Conservation (phyloP, 495 filamentous ascomycete species). For the Penicillium robsamsonii region DNA sequence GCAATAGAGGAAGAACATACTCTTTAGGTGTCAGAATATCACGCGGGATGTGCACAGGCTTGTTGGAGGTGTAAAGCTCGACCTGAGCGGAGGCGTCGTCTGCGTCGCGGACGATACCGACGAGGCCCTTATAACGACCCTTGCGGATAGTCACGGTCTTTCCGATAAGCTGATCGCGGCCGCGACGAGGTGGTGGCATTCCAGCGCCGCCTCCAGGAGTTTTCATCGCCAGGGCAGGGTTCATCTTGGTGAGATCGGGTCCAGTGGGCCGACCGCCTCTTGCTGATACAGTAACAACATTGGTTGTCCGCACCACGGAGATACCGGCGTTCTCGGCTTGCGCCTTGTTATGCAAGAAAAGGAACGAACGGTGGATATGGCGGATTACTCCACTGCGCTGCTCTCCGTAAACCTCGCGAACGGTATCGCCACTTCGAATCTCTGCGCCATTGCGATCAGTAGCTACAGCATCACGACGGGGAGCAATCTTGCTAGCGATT, state of each 20-base stretch:
- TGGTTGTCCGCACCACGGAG: slow-evolving; percentile 81
- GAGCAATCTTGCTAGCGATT: slow-evolving; percentile 80
- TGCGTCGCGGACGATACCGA: slow-evolving; percentile 93
- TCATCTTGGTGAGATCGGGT: slow-evolving; percentile 87
- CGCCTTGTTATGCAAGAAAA: slow-evolving; percentile 83
- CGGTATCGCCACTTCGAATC: slow-evolving; percentile 84
- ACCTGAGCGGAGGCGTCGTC: slow-evolving; percentile 81
- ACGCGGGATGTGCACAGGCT: slow-evolving; percentile 77
- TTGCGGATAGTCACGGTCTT: slow-evolving; percentile 84
- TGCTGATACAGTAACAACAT: slow-evolving; percentile 83
- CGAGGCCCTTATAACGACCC: slow-evolving; percentile 85
- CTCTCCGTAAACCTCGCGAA: slow-evolving; percentile 87
- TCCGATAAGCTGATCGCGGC: slow-evolving; percentile 81
- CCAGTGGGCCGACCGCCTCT: slow-evolving; percentile 74
- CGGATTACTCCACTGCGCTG: slow-evolving; percentile 81
- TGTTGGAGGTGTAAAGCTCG: slow-evolving; percentile 89
- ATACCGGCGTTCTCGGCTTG: slow-evolving; percentile 85
- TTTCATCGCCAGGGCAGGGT: slow-evolving; percentile 72
- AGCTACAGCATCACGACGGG: slow-evolving; percentile 77
- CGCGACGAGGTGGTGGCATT: slow-evolving; percentile 78
- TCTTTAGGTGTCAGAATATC: slow-evolving; percentile 78
- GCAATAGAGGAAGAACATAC: slow-evolving; percentile 37
- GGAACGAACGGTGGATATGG: slow-evolving; percentile 84
- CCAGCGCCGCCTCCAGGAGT: slow-evolving; percentile 36
- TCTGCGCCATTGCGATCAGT: slow-evolving; percentile 93